Percentiles rank a stretch among this genome's conserved stretches.
Conservation (phyloP, 2,329 filamentous ascomycete genomes). For the Volutella citrinella region DNA sequence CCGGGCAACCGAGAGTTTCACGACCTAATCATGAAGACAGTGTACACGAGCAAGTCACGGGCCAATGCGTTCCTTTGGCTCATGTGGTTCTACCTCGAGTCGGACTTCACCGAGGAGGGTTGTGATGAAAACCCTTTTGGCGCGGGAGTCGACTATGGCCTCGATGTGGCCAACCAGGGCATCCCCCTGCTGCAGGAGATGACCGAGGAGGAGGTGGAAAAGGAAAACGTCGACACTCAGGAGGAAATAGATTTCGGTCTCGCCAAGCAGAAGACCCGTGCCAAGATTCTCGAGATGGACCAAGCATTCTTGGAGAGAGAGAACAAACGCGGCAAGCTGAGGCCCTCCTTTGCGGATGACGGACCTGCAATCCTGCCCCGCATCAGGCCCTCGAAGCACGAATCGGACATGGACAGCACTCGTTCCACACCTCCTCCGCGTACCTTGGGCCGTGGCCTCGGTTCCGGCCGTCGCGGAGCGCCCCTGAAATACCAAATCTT, state of each 20-base stretch:
- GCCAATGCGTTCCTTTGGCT: conserved; percentile 92
- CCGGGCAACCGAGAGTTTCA: conserved; percentile 85
- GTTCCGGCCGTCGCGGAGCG: conserved; percentile 39
- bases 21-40: conserved; percentile 89
- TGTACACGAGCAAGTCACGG: conserved; percentile 76
- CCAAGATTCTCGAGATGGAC: conserved; percentile 72
- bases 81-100: conserved; percentile 99
- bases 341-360: conserved; percentile 44
- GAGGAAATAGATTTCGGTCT: conserved; percentile 69
- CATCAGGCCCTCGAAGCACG: conserved; percentile 61
- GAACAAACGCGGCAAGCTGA: conserved; percentile 50
- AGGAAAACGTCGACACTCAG: conserved; percentile 72
- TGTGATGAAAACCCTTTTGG: conserved; percentile 92
- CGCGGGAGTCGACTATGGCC: conserved; percentile 60
- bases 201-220: conserved; percentile 60
- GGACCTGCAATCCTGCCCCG: conserved; percentile 59
- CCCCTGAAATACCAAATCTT: conserved; percentile 58
- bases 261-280: conserved; percentile 70
- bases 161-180: conserved; percentile 64
- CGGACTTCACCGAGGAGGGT: conserved; percentile 85
- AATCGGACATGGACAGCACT: conserved; percentile 45
- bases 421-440: conserved; percentile 42
- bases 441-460: conserved; percentile 24
- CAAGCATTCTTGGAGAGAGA: conserved; percentile 65
- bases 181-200: conserved; percentile 66